Conservation (phyloP, 2,329 filamentous ascomycete genomes). For the Colletotrichum godetiae region DNA sequence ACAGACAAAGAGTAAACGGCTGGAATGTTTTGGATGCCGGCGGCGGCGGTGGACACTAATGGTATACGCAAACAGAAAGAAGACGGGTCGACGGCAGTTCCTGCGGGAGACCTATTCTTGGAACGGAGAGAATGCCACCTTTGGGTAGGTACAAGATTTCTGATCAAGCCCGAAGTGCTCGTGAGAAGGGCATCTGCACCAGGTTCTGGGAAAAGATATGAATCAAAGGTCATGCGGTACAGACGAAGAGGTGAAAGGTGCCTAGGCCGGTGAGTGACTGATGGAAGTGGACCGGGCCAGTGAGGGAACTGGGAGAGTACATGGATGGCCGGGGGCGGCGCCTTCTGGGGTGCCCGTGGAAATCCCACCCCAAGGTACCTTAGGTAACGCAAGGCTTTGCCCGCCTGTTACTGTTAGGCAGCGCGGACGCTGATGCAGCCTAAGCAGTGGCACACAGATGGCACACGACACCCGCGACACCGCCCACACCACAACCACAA, state of each 20-base stretch:
- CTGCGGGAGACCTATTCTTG: neutral
- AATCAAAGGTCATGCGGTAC: conserved; percentile 34
- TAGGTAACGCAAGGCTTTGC: neutral
- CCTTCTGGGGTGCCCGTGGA: neutral
- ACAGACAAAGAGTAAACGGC: conserved; percentile 25
- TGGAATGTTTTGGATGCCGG: conserved; percentile 32
- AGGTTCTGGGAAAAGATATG: conserved; percentile 23
- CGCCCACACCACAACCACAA: conserved; percentile 1
- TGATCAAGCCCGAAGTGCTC: conserved; percentile 26
- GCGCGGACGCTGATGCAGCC: conserved; percentile 29
- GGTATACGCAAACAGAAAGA: conserved; percentile 32
- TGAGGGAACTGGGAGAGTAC: conserved; percentile 9
- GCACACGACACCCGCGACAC: conserved; percentile 28
- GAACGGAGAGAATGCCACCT: neutral
- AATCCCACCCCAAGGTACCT: neutral
- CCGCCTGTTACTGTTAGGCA: conserved; percentile 33
- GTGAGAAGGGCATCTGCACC: conserved; percentile 34
- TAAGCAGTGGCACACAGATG: conserved; percentile 8
- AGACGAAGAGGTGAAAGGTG: conserved; percentile 23
- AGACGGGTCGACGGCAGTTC: neutral
- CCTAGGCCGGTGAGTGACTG: conserved; percentile 18
- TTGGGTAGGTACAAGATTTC: neutral
- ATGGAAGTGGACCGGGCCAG: conserved; percentile 11
- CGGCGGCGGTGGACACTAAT: conserved; percentile 19
- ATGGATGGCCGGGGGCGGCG: neutral